Base-by-base conservation (phyloP, 129 eudicot genomes). In the Lactuca saligna region DNA sequence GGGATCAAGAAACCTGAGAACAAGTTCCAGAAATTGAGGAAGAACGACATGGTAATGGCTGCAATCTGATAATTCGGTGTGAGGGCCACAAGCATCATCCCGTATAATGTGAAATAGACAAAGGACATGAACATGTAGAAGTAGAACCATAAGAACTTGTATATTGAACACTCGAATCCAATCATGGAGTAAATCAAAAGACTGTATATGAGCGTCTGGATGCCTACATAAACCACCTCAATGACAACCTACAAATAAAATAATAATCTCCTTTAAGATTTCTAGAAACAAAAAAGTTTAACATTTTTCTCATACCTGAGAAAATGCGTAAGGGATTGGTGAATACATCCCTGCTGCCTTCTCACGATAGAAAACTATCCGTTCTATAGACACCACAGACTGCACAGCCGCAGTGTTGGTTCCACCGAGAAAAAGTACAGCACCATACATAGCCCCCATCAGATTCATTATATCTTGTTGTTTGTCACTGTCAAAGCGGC, bases 291-390 rank as follows among this genome's bases (percentile, higher is more conserved):
- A 10, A 8, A 16, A 16, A 12, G 9, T 29, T 29, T 16, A 55
- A 57, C 42, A 37, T 2, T 44, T 39, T 20, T 35, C 16, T 54
- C 3, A 25, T 73, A 82, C 91, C 82, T 82, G 88, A 29, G 84
- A 82, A 81, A 83, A 86, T 41, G 88, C 92, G 60, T 80, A 83
- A 8, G 92, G 92, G 35, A 86, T 56, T 54, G 86, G 78, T 37
- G 92, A 86, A 70, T 80, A 86, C 86, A 86, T 83, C 66, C 92
- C 86, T 0, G 92, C 88, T 16, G 86, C 92, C 46, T 75, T 86
- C 71, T 86, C 92, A 17, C 86, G 86, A 41, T 81, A 86, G 74
- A 78, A 86, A 17, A 86, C 84, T 0, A 86, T 80, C 63, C 86
- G 66, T 70, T 86, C 92, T 6, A 81, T 76, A 0, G 86, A 79